Evolutionary conservation across 306 rosid genomes (phyloP).

Genomic region (Inga laurina): DNA sequence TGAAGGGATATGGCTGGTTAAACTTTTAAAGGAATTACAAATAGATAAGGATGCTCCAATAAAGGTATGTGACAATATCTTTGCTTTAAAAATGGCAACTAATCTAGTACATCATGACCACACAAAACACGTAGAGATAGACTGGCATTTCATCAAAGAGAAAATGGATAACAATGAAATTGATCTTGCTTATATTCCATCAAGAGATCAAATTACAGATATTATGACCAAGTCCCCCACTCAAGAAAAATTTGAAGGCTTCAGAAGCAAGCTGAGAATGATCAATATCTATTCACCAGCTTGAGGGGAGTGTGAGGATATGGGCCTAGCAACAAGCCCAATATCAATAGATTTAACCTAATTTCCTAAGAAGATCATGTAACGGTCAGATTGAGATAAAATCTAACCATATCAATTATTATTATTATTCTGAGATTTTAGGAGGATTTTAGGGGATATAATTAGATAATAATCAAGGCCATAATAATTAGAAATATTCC

Average conservation of each 20-base stretch:
- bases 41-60: neutral
- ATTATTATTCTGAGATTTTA: too few relatives aligned
- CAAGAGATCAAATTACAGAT: neutral
- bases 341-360: too few relatives aligned
- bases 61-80: neutral
- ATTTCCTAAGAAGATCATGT: too few relatives aligned
- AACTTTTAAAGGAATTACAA: neutral
- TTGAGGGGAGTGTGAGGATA: neutral
- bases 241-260: neutral
- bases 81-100: neutral
- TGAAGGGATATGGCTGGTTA: neutral
- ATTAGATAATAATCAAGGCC: too few relatives aligned
- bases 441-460: too few relatives aligned
- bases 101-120: neutral
- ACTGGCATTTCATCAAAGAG: neutral
- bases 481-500: too few relatives aligned
- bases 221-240: neutral
- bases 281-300: neutral
- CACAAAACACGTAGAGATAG: neutral
- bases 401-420: too few relatives aligned
- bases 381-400: too few relatives aligned
- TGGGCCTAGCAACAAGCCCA: neutral
- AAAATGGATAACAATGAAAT: neutral
- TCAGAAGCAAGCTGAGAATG: neutral
- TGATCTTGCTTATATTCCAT: neutral